Conservation (phyloP, 805 yeast species). For the Citeromyces matritensis region DNA sequence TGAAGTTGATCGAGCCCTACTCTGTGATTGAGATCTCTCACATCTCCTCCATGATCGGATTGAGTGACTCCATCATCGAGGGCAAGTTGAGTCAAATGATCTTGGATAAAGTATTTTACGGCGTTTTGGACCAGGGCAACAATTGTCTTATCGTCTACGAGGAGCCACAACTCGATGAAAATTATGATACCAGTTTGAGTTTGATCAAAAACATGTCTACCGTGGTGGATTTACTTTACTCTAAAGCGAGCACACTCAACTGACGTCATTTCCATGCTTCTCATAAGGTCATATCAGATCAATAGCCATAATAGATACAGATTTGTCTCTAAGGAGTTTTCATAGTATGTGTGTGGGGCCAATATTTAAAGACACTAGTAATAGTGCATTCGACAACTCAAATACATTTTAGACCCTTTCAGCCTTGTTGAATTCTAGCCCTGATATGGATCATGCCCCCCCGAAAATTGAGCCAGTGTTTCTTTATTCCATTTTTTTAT, state of each 20-base stretch:
- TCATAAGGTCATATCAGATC: background rate
- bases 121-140: slow-evolving; percentile 95
- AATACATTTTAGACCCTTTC: no score
- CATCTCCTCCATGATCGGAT: slow-evolving; percentile 75
- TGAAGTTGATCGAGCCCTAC: slow-evolving; percentile 92
- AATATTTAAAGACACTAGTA: no score
- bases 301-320: background rate
- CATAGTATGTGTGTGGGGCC: background rate
- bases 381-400: no score
- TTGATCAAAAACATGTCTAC: slow-evolving; percentile 75
- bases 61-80: slow-evolving; percentile 79
- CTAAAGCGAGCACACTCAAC: slow-evolving; percentile 78
- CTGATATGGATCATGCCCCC: no score
- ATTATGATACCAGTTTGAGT: slow-evolving; percentile 78
- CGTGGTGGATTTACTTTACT: slow-evolving; percentile 84
- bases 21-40: slow-evolving; percentile 90
- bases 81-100: slow-evolving; percentile 95
- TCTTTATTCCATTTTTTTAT: no score
- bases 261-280: slow-evolving; percentile 13
- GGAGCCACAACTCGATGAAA: slow-evolving; percentile 75
- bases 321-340: no score
- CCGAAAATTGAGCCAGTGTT: no score
- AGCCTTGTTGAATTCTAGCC: no score
- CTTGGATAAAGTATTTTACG: slow-evolving; percentile 86
- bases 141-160: slow-evolving; percentile 93